phyloP scores from a whole-genome alignment of 2,329 filamentous ascomycete species.

The Nemania abortiva region DNA sequence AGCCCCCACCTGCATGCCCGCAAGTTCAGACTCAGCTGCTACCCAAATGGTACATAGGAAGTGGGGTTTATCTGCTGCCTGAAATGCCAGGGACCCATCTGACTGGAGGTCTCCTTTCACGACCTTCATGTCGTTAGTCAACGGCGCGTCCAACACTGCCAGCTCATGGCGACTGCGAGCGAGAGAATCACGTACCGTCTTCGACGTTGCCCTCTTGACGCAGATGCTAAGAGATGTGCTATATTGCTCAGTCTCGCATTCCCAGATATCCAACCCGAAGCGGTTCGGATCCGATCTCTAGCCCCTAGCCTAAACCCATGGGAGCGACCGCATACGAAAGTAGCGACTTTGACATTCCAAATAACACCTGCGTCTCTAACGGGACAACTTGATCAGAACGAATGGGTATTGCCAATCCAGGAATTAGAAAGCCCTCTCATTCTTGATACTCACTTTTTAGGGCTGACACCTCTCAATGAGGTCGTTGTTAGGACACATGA shows the following conservation, averaged over 20 bases:
- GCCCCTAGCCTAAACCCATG: not conserved
- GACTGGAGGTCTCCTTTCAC: no score
- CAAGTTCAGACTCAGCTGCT: no score
- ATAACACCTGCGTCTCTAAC: not conserved
- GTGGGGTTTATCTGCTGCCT: no score
- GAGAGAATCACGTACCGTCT: not conserved
- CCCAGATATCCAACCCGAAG: not conserved
- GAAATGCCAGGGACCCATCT: no score
- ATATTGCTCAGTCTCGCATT: not conserved
- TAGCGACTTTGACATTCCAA: not conserved
- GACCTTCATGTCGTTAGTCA: no score
- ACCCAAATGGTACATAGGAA: no score
- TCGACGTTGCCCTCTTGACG: not conserved
- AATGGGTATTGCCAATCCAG: not conserved
- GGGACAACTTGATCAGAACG: not conserved
- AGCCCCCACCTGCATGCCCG: no score
- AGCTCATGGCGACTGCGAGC: not conserved
- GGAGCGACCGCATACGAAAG: not conserved
- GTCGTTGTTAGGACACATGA: conserved; percentile 28
- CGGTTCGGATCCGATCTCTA: not conserved
- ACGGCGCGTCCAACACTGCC: not conserved
- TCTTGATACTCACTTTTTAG: conserved; percentile 42
- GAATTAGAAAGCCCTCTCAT: conserved; percentile 19
- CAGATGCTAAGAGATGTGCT: not conserved
- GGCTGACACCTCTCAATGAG: conserved; percentile 42